Conservation (phyloP, 2,329 filamentous ascomycete species). For the Xylariaceae sp. region DNA sequence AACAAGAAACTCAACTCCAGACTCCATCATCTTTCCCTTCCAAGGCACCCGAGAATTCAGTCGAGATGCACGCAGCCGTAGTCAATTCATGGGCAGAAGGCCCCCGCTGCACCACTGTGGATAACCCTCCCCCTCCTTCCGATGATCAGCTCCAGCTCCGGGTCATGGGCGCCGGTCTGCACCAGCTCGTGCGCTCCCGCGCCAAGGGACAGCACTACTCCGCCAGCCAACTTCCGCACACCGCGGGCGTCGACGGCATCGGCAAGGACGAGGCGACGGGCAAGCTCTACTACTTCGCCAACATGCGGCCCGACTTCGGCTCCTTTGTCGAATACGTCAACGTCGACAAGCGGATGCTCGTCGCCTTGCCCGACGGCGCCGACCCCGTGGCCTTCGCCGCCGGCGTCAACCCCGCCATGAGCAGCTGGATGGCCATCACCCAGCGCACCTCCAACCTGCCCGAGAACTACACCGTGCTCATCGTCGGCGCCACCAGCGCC, state of each 20-base stretch:
- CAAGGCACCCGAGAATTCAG: neutral
- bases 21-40: too few species aligned
- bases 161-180: constrained; percentile 47
- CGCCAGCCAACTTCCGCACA: constrained; percentile 43
- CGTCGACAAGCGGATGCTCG: constrained; percentile 33
- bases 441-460: constrained; percentile 37
- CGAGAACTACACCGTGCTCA: constrained; percentile 41
- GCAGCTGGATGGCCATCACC: constrained; percentile 53
- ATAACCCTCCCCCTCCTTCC: constrained; percentile 32
- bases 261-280: constrained; percentile 41
- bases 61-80: constrained; percentile 22
- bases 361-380: constrained; percentile 39
- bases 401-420: constrained; percentile 50
- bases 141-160: constrained; percentile 42
- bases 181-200: constrained; percentile 48
- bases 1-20: too few species aligned
- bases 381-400: constrained; percentile 48
- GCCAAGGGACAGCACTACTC: constrained; percentile 53
- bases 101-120: constrained; percentile 26
- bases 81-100: constrained; percentile 25
- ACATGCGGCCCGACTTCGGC: constrained; percentile 33
- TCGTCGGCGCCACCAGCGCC: constrained; percentile 49
- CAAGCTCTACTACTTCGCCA: constrained; percentile 47
- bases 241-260: constrained; percentile 50
- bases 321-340: constrained; percentile 46